A percentile compares a stretch with the other conserved stretches of the same genome.
Conservation (phyloP, 805 yeast genomes). For the Wickerhamiella sorbophila region DNA sequence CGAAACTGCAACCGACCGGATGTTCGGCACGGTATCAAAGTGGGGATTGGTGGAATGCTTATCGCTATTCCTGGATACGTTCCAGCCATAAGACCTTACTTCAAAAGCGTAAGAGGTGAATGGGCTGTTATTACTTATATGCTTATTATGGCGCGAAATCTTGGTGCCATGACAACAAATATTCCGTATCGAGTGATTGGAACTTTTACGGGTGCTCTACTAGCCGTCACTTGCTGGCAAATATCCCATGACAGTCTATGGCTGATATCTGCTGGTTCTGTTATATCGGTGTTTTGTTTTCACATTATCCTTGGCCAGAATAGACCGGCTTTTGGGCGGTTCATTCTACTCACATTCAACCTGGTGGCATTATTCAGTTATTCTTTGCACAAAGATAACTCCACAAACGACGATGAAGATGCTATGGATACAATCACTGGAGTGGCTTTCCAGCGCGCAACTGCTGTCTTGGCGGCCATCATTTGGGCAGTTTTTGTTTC, state of each 20-base stretch:
- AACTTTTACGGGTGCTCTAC: conserved; percentile 53
- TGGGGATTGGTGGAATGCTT: conserved; percentile 59
- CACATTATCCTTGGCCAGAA: conserved; percentile 42
- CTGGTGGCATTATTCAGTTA: conserved; percentile 65
- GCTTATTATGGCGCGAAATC: conserved; percentile 70
- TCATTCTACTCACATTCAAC: conserved; percentile 61
- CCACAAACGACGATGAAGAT: conserved; percentile 40
- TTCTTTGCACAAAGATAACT: conserved; percentile 45
- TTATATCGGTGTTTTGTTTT: conserved; percentile 30
- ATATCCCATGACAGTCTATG: conserved; percentile 37
- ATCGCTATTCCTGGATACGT: conserved; percentile 55
- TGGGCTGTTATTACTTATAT: conserved; percentile 77
- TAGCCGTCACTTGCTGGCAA: conserved; percentile 48
- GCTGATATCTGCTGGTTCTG: conserved; percentile 36
- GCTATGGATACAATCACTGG: conserved; percentile 61
- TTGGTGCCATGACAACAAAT: conserved; percentile 75
- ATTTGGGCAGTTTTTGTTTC: conserved; percentile 66
- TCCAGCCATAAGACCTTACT: conserved; percentile 38
- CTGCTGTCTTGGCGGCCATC: conserved; percentile 59
- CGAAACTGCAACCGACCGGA: conserved; percentile 47
- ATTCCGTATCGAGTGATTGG: conserved; percentile 41
- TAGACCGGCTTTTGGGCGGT: conserved; percentile 29
- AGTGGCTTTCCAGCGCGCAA: conserved; percentile 65
- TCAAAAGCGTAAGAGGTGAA: conserved; percentile 60
- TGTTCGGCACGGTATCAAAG: conserved; percentile 65